phyloP scores from a whole-genome alignment of 805 yeast species.

The Saccharomycopsis selenospora region DNA sequence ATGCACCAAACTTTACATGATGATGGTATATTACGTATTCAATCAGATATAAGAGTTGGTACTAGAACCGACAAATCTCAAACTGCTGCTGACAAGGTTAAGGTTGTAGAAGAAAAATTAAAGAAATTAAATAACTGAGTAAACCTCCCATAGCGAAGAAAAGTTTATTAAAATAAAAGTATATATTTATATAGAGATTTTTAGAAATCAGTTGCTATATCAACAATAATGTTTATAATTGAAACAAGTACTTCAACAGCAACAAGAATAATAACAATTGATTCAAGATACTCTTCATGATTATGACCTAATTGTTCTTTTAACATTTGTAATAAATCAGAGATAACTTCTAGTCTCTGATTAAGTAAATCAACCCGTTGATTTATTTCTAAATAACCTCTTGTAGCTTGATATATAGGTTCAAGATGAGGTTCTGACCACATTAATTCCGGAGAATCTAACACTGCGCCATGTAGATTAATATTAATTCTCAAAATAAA shows the following conservation, averaged over 20 bases:
- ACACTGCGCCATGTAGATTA: conserved; percentile 76
- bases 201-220: conserved; percentile 35
- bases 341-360: conserved; percentile 87
- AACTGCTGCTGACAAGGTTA: conserved; percentile 36
- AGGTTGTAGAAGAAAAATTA: conserved; percentile 33
- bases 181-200: background rate
- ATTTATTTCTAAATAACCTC: conserved; percentile 92
- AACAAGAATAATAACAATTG: conserved; percentile 82
- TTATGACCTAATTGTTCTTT: conserved; percentile 96
- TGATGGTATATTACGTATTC: conserved; percentile 69
- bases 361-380: conserved; percentile 86
- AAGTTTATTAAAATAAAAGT: background rate
- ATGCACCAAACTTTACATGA: conserved; percentile 68
- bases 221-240: conserved; percentile 67
- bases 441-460: conserved; percentile 96
- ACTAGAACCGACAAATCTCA: conserved; percentile 39
- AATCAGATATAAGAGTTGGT: conserved; percentile 81
- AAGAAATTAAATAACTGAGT: conserved; percentile 8
- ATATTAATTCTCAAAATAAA: conserved; percentile 81
- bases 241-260: conserved; percentile 91
- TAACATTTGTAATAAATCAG: conserved; percentile 89
- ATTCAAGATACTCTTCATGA: conserved; percentile 86
- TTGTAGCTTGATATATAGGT: conserved; percentile 94
- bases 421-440: conserved; percentile 98
- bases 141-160: background rate